Conservation (phyloP, 352 stramenopile species). For the Lagenidium sp. region DNA sequence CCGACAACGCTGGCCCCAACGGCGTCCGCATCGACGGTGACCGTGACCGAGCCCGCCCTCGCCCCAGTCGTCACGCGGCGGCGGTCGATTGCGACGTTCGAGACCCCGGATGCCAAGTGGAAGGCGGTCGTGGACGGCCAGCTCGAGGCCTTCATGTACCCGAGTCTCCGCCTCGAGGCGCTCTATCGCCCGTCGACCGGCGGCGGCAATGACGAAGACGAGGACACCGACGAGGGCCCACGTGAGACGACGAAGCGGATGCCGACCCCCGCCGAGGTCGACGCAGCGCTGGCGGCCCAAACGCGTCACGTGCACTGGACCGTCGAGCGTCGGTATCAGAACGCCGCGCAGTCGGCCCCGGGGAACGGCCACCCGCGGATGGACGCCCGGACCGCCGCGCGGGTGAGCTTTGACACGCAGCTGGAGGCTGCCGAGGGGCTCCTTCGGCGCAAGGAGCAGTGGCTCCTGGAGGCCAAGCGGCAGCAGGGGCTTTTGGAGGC, state of each 20-base stretch:
- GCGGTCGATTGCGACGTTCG: slow-evolving; percentile 34
- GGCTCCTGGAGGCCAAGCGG: slow-evolving; percentile 11
- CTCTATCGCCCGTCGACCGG: slow-evolving; percentile 17
- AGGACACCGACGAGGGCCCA: too few relatives aligned
- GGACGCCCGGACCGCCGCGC: slow-evolving; percentile 18
- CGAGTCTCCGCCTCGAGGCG: slow-evolving; percentile 42
- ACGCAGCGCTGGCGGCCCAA: slow-evolving; percentile 18
- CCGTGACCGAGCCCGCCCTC: too few relatives aligned
- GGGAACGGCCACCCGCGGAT: slow-evolving; percentile 16
- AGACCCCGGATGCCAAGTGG: slow-evolving; percentile 49
- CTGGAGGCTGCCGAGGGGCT: slow-evolving; percentile 48
- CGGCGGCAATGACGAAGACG: too few relatives aligned
- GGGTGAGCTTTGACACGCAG: slow-evolving; percentile 39
- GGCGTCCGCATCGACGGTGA: too few relatives aligned
- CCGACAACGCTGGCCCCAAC: neutral
- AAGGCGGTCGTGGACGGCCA: slow-evolving; percentile 46
- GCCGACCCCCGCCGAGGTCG: slow-evolving; percentile 26
- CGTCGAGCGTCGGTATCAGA: slow-evolving; percentile 28
- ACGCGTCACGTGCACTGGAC: slow-evolving; percentile 42
- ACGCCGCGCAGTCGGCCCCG: slow-evolving; percentile 12
- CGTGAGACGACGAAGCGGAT: neutral
- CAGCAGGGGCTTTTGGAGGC: slow-evolving; percentile 12
- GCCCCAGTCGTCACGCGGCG: too few relatives aligned
- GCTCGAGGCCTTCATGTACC: slow-evolving; percentile 72
- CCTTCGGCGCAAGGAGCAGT: slow-evolving; percentile 30